phyloP scores from a whole-genome alignment of 208 protist genomes.

The Crithidia fasciculata region DNA sequence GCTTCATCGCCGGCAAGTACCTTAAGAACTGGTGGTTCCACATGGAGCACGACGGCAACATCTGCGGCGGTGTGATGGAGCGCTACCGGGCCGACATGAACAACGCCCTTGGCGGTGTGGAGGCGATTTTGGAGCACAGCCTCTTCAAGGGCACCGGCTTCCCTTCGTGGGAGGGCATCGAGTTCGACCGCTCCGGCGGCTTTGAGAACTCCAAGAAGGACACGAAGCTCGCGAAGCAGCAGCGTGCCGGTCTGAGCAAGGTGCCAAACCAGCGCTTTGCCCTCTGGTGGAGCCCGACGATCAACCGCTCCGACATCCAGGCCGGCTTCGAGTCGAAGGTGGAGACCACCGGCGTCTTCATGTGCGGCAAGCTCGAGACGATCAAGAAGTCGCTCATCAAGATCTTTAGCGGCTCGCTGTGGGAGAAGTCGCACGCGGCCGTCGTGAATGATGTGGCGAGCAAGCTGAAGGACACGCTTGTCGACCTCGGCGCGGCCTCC shows the following conservation, averaged over 20 bases:
- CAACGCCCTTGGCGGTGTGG: slow-evolving; percentile 99
- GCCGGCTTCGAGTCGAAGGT: slow-evolving; percentile 99
- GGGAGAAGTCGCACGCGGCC: slow-evolving; percentile 99
- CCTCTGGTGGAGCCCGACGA: slow-evolving; percentile 99
- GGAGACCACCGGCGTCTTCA: slow-evolving; percentile 99
- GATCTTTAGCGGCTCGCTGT: slow-evolving; percentile 99
- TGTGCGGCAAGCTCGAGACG: slow-evolving; percentile 99
- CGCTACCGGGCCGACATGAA: slow-evolving; percentile 99
- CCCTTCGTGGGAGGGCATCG: slow-evolving; percentile 99
- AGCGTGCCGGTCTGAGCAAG: slow-evolving; percentile 99
- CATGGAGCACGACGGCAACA: slow-evolving; percentile 99
- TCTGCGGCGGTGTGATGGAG: slow-evolving; percentile 99
- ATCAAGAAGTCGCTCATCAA: slow-evolving; percentile 99
- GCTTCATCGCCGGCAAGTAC: slow-evolving; percentile 97
- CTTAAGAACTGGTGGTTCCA: slow-evolving; percentile 99
- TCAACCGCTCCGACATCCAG: slow-evolving; percentile 99
- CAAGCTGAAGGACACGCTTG: slow-evolving; percentile 98
- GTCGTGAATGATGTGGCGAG: slow-evolving; percentile 99
- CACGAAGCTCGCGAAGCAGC: slow-evolving; percentile 99
- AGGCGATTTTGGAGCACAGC: slow-evolving; percentile 99
- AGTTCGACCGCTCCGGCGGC: slow-evolving; percentile 99
- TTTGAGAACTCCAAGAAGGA: slow-evolving; percentile 99
- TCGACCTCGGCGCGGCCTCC: slow-evolving; percentile 99
- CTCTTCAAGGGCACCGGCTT: slow-evolving; percentile 99
- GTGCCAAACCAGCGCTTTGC: slow-evolving; percentile 99